Conservation (phyloP, 148 eudicot genomes). For the Hydrangea macrophylla region DNA sequence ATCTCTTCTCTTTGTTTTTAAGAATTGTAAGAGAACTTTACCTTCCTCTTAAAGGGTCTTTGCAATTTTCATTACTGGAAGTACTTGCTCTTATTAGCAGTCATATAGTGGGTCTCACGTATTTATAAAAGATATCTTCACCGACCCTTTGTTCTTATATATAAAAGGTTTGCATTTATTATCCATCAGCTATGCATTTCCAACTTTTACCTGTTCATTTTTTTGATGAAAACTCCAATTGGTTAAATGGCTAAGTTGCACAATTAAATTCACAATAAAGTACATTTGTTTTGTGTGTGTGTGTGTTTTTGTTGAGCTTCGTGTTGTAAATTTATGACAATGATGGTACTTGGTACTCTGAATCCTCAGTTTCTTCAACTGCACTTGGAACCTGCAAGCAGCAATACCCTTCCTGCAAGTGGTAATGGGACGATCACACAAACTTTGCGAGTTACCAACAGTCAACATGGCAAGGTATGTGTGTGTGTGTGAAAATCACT, state of each 20-base stretch:
- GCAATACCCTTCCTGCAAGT: slow-evolving; percentile 66
- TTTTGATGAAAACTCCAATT: neutral
- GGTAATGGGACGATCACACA: slow-evolving; percentile 72
- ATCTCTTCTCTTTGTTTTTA: neutral
- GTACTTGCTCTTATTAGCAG: neutral
- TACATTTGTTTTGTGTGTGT: neutral
- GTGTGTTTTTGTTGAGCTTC: slow-evolving; percentile 10
- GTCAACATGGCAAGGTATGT: slow-evolving; percentile 93
- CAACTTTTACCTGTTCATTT: neutral
- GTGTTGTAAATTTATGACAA: slow-evolving; percentile 19
- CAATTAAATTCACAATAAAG: neutral
- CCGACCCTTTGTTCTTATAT: slow-evolving; percentile 14
- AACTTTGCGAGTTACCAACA: slow-evolving; percentile 70
- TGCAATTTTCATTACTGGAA: slow-evolving; percentile 4
- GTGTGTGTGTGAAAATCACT: no score
- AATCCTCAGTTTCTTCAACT: slow-evolving; percentile 81
- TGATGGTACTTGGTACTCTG: slow-evolving; percentile 9
- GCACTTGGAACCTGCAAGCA: slow-evolving; percentile 90
- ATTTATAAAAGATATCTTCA: no score
- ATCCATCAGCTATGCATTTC: neutral
- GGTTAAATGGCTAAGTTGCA: neutral
- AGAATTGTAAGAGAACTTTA: neutral
- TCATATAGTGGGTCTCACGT: neutral
- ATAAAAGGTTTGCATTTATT: neutral
- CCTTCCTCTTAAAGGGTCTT: neutral